Evolutionary conservation across 2,329 filamentous ascomycete species (phyloP).

Genomic region (Aspergillus sp.): DNA sequence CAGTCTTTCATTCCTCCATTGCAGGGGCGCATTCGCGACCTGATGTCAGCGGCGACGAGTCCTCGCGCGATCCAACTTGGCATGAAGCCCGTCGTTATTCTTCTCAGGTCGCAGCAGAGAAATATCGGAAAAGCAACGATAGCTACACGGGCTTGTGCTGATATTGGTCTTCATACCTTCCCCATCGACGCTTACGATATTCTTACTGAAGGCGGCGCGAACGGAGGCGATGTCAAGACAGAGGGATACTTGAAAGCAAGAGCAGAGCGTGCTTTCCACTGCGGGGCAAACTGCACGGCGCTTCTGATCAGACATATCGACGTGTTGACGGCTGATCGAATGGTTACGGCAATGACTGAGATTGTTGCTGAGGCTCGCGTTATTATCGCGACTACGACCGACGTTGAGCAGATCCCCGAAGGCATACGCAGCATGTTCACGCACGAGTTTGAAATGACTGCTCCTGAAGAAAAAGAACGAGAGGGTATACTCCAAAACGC

Average conservation of each 20-base stretch:
- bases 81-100: conserved; percentile 80
- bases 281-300: conserved; percentile 76
- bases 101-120: conserved; percentile 86
- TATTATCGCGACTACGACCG: conserved; percentile 87
- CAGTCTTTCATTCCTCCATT: conserved; percentile 52
- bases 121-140: conserved; percentile 88
- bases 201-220: conserved; percentile 80
- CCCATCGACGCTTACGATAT: conserved; percentile 89
- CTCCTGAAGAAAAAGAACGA: conserved; percentile 86
- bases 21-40: conserved; percentile 69
- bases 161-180: conserved; percentile 87
- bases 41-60: conserved; percentile 85
- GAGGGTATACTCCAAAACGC: conserved; percentile 80
- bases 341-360: conserved; percentile 78
- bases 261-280: conserved; percentile 82
- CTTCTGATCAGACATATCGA: conserved; percentile 88
- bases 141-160: conserved; percentile 71
- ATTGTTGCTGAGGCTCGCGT: conserved; percentile 76
- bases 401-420: conserved; percentile 90
- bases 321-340: conserved; percentile 83
- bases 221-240: conserved; percentile 87
- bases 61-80: conserved; percentile 79
- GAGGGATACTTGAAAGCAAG: conserved; percentile 85
- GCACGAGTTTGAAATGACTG: conserved; percentile 89
- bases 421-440: conserved; percentile 87